Evolutionary conservation across 225 moss, liverwort and hornwort genomes (phyloP).

Genomic region (Climacium dendroides): DNA sequence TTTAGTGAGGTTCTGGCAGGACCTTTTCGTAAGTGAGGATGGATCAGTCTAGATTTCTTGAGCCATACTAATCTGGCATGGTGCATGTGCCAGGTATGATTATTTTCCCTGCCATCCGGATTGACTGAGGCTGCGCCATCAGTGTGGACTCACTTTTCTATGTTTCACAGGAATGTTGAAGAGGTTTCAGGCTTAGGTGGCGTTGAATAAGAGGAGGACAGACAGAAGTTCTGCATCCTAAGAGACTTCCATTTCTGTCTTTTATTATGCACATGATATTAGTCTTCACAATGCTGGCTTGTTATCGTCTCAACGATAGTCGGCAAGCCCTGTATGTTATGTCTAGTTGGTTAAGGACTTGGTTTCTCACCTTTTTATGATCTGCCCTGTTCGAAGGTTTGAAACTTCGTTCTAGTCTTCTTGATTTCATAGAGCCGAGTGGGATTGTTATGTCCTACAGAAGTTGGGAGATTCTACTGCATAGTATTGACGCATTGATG

Average conservation of each 20-base stretch:
- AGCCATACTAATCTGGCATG: slow-evolving; percentile 75
- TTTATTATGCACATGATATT: neutral
- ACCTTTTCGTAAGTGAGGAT: slow-evolving; percentile 17
- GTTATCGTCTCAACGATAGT: neutral
- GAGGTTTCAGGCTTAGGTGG: slow-evolving; percentile 30
- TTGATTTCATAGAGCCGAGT: neutral
- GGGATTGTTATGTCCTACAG: neutral
- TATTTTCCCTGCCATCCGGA: slow-evolving; percentile 75
- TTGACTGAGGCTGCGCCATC: slow-evolving; percentile 92
- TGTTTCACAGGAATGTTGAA: slow-evolving; percentile 83
- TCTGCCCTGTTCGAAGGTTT: neutral
- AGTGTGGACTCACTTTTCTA: slow-evolving; percentile 92
- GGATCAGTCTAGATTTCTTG: slow-evolving; percentile 3
- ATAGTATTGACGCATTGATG: neutral
- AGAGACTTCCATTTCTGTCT: neutral
- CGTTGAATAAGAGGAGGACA: slow-evolving; percentile 23
- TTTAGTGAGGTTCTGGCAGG: slow-evolving; percentile 15
- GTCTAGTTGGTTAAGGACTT: neutral
- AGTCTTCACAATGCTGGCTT: neutral
- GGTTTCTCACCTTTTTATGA: neutral
- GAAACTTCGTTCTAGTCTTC: neutral
- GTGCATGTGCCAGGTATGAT: slow-evolving; percentile 90
- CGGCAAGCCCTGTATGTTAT: neutral
- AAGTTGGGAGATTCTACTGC: neutral
- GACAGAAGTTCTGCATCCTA: slow-evolving; percentile 16